Percentiles rank a stretch among this genome's conserved stretches.
Evolutionary conservation across 1,284 basidiomycete species (phyloP).

Genomic region (Cutaneotrichosporon sp.): DNA sequence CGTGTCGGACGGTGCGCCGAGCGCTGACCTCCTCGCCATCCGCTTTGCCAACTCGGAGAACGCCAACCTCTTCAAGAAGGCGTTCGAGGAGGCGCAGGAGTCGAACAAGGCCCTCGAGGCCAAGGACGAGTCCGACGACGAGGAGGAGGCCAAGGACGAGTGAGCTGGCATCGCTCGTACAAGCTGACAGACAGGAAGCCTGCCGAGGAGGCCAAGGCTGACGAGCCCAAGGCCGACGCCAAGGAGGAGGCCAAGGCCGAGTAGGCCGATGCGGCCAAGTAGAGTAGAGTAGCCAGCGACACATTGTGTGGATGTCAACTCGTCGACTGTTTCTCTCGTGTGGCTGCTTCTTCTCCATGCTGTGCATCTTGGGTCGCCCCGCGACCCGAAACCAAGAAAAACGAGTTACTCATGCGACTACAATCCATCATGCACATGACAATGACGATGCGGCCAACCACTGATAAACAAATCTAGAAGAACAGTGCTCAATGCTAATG

Average conservation of each 20-base stretch:
- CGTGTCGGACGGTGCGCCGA: constrained; percentile 84
- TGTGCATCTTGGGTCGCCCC: not conserved
- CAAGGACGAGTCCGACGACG: constrained; percentile 43
- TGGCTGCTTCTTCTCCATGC: not conserved
- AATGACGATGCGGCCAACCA: constrained; percentile 8
- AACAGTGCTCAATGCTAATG: constrained; percentile 1
- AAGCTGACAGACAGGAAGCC: constrained; percentile 1
- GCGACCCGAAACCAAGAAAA: constrained; percentile 2
- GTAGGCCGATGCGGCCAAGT: constrained; percentile 16
- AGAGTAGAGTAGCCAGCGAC: constrained; percentile 4
- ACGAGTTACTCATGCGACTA: constrained; percentile 10
- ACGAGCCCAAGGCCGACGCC: constrained; percentile 14
- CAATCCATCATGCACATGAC: constrained; percentile 11
- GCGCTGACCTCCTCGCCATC: constrained; percentile 93
- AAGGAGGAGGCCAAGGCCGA: constrained; percentile 10
- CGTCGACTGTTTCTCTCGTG: not conserved
- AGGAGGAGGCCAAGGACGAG: constrained; percentile 32
- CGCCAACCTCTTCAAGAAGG: constrained; percentile 80
- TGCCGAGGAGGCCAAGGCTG: constrained; percentile 12
- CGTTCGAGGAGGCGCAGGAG: constrained; percentile 80
- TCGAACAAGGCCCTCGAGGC: constrained; percentile 59
- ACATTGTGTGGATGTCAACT: not conserved
- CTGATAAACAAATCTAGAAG: constrained; percentile 3
- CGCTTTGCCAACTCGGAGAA: constrained; percentile 97
- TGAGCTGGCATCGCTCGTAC: not conserved